Conservation (phyloP, 2,329 filamentous ascomycete genomes). For the Didymella segeticola region DNA sequence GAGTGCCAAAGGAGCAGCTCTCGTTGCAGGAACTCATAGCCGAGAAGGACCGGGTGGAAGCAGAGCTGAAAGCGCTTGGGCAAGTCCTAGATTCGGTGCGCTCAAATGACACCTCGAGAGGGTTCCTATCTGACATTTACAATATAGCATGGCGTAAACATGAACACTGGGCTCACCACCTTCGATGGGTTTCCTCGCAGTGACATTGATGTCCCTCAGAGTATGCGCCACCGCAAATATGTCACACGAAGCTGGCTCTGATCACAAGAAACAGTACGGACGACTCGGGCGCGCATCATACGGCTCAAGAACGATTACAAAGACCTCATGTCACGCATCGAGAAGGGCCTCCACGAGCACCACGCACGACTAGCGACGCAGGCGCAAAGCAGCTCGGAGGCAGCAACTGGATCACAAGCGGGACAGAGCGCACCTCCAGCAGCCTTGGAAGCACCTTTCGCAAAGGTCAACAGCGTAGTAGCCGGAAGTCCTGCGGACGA, state of each 20-base stretch:
- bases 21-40: slow-evolving; percentile 81
- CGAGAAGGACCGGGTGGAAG: slow-evolving; percentile 84
- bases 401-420: slow-evolving; percentile 25
- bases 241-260: slow-evolving; percentile 16
- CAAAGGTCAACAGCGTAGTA: slow-evolving; percentile 85
- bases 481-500: slow-evolving; percentile 78
- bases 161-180: slow-evolving; percentile 87
- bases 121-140: slow-evolving; percentile 21
- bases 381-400: slow-evolving; percentile 47
- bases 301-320: slow-evolving; percentile 93
- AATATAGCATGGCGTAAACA: slow-evolving; percentile 85
- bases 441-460: slow-evolving; percentile 72
- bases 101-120: slow-evolving; percentile 5
- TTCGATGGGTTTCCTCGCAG: slow-evolving; percentile 90
- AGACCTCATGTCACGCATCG: slow-evolving; percentile 80
- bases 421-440: slow-evolving; percentile 34
- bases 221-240: slow-evolving; percentile 57
- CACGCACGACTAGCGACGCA: slow-evolving; percentile 73
- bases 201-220: slow-evolving; percentile 94
- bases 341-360: slow-evolving; percentile 85
- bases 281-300: slow-evolving; percentile 90
- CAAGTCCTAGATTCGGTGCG: slow-evolving; percentile 86
- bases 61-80: slow-evolving; percentile 83
- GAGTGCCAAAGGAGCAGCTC: slow-evolving; percentile 65
- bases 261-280: slow-evolving; percentile 72